These are phyloP conservation scores for Raffaelea ambrosiae DNA, from an alignment of 2,329 filamentous ascomycete genomes.

Conservation along the genomic window DNA sequence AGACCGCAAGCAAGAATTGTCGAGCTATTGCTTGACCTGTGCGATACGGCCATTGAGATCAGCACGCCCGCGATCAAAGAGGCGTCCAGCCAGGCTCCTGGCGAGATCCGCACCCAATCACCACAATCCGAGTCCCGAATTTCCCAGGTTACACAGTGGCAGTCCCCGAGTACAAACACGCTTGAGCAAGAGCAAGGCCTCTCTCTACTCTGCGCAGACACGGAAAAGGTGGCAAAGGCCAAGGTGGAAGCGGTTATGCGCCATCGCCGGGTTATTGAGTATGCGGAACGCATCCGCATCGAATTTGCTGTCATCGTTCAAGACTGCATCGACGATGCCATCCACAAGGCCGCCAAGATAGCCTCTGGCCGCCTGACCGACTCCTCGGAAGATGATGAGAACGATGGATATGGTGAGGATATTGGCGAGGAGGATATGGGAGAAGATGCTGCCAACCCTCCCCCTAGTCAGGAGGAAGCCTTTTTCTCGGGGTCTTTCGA, in stretches of 20 bases:
- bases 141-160: constrained; percentile 91
- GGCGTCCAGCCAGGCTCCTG: constrained; percentile 48
- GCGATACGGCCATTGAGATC: constrained; percentile 91
- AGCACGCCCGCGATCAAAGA: constrained; percentile 93
- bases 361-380: constrained; percentile 79
- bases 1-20: constrained; percentile 88
- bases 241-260: constrained; percentile 93
- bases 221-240: constrained; percentile 69
- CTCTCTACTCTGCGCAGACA: constrained; percentile 80
- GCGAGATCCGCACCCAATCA: constrained; percentile 85
- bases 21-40: constrained; percentile 87
- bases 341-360: constrained; percentile 82
- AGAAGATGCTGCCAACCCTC: constrained; percentile 32
- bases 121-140: constrained; percentile 94
- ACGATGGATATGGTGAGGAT: constrained; percentile 29
- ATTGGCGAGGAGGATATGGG: constrained; percentile 31
- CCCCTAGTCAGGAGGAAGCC: constrained; percentile 23
- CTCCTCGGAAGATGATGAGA: constrained; percentile 55
- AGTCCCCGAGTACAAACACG: constrained; percentile 84
- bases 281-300: constrained; percentile 87
- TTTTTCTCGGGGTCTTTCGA: constrained; percentile 52
- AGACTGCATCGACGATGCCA: constrained; percentile 87
- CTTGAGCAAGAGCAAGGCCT: constrained; percentile 90
- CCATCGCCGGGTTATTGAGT: constrained; percentile 88
- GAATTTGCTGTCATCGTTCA: constrained; percentile 91